Base-by-base conservation (phyloP, 495 filamentous ascomycete species). In the Neurospora intermedia region DNA sequence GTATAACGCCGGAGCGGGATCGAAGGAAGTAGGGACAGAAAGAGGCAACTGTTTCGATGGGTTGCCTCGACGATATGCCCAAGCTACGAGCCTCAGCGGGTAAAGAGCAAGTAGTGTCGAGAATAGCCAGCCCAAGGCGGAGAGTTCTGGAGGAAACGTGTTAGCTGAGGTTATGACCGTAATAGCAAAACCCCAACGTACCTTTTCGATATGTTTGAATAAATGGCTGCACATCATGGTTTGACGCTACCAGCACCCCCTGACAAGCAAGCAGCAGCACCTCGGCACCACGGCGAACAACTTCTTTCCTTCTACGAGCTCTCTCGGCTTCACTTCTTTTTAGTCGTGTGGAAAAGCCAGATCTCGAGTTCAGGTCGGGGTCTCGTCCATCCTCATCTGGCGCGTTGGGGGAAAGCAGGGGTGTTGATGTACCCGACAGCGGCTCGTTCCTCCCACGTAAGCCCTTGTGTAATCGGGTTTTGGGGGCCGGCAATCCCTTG, bases 1-100 rank as follows among this genome's bases (percentile, higher is more conserved):
- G 77, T 98, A 99, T 23, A 99, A 84, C 10, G 98, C 83, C 7
- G 96, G 93, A 18, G 96, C 96, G 3, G 94, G 96, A 77, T 99
- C 96, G 80, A 98, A 97, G 38, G 87, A 84, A 15, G 89, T 78
- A 1, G 93, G 92, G 20, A 97, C 83, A 16, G 66, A 84, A 80
- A 88, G 70, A 4, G 84, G 82, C 31, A 85, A 71, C 40, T 54
- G 82, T 66, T 72, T 78, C 20, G 78, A 79, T 3, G 83, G 81
- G 4, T 73, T 81, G 20, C 81, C 76, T 42, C 78, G 75, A 13
- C 76, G 73, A 70, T 86, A 84, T 1, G 83, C 77, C 84, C 85
- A 86, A 43, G 78, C 9, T 3, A 81, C 72, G 7, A 85, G 75
- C 62, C 87, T 79, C 71, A 86, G 41, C n/a, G 85, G 87, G 71